Percentiles rank a stretch among this genome's conserved stretches.
These are phyloP conservation scores for Penicillium rolfsii DNA, from an alignment of 2,329 filamentous ascomycete species.

Conservation along the genomic window DNA sequence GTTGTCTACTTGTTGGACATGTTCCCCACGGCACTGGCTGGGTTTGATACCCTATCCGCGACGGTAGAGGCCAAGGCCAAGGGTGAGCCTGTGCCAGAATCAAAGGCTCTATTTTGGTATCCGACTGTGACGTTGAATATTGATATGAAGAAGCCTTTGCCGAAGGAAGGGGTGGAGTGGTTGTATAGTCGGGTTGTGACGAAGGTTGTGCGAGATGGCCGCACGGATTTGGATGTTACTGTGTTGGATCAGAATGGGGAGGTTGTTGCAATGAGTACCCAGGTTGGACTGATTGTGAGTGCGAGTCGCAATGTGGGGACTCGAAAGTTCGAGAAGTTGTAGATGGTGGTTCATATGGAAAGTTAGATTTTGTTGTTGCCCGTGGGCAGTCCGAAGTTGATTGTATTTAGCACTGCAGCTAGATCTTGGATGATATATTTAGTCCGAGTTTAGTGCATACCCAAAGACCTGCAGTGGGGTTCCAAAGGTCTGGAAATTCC, in stretches of 20 bases:
- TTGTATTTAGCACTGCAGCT: background rate
- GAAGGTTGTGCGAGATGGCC: slow-evolving; percentile 70
- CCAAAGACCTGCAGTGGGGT: background rate
- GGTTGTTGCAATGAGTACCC: slow-evolving; percentile 68
- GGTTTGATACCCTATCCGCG: slow-evolving; percentile 40
- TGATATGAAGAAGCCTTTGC: slow-evolving; percentile 74
- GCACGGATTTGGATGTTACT: slow-evolving; percentile 73
- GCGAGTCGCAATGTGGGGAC: slow-evolving; percentile 65
- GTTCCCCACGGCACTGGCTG: slow-evolving; percentile 68
- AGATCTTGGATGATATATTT: background rate
- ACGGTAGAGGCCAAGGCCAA: slow-evolving; percentile 35
- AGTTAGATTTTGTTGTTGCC: background rate
- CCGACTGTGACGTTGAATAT: slow-evolving; percentile 75
- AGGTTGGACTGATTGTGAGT: slow-evolving; percentile 67
- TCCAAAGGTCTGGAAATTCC: too few species aligned
- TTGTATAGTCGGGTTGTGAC: slow-evolving; percentile 66
- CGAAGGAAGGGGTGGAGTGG: slow-evolving; percentile 71
- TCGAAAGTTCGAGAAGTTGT: slow-evolving; percentile 40
- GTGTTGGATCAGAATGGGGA: slow-evolving; percentile 67
- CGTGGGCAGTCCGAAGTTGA: too few species aligned
- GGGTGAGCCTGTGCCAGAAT: slow-evolving; percentile 27
- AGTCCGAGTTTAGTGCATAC: background rate
- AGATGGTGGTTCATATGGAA: background rate
- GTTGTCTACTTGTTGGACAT: slow-evolving; percentile 70
- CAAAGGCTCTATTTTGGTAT: slow-evolving; percentile 65